Evolutionary conservation across 208 protist genomes (phyloP), one percentile per base, ranked within the genome.

Genomic region (Crithidia acanthocephali): DNA sequence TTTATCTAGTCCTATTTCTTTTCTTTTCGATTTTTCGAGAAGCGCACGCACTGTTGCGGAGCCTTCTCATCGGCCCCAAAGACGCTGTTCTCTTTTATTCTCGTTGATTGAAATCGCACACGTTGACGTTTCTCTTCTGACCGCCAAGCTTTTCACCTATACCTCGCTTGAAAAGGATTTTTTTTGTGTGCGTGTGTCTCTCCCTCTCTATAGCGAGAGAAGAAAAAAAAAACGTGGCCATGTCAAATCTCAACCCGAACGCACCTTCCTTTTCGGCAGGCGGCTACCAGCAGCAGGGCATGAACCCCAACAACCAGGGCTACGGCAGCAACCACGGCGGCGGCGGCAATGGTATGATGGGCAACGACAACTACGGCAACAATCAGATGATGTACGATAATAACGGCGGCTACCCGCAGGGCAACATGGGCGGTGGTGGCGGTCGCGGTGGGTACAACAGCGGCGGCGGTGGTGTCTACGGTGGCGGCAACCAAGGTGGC

Each of bases 221-320:
- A n/a, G n/a, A n/a, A n/a, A n/a, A n/a, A n/a, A n/a, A n/a, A n/a
- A n/a, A n/a, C n/a, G n/a, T n/a, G n/a, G n/a, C n/a, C 45, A 78
- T 78, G 72, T 78, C 72, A 0, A 59, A 67, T 48, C 72, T 78
- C 37, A 78, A 78, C 42, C 72, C 72, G 9, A 72, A 71, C 58
- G 72, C 72, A 27, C 72, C 64, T 15, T 72, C 72, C 20, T 78
- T 72, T 40, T 30, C 44, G 7, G 65, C 48, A 25, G 59, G 48
- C 0, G 65, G 61, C 28, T 69, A 56, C 33, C 61, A 72, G 62
- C 42, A 50, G 37, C 50, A 23, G 2, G 44, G 40, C 62, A 51
- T 45, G 45, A 40, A 51, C 63, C 25, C 27, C 37, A 74, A 42
- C 74, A 80, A 70, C 23, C 37, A 48, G 20, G 65, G 58, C 42